These are phyloP conservation scores for Pueraria montana DNA, from an alignment of 306 rosid genomes.

Conservation along the genomic window DNA sequence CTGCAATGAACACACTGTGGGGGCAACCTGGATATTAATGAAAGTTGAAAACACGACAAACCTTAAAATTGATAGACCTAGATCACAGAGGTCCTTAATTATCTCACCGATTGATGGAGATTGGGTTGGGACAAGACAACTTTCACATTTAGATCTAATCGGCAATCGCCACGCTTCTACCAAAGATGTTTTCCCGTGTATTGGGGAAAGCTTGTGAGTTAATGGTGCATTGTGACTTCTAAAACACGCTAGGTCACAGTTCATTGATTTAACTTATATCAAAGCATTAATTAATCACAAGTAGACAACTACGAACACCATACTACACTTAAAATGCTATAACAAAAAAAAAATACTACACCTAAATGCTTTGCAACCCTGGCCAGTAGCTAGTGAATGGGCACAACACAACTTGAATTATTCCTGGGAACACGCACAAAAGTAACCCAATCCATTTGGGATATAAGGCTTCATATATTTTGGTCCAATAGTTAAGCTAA, in stretches of 20 bases:
- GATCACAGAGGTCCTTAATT: not conserved
- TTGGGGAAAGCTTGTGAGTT: not conserved
- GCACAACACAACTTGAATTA: too few relatives aligned
- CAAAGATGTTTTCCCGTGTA: not conserved
- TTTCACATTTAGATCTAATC: not conserved
- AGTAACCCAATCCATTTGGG: too few relatives aligned
- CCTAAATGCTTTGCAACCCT: too few relatives aligned
- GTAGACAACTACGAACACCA: too few relatives aligned
- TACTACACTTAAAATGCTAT: too few relatives aligned
- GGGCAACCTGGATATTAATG: slow-evolving; percentile 24
- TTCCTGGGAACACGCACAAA: too few relatives aligned
- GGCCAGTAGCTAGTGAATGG: too few relatives aligned
- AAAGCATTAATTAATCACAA: too few relatives aligned
- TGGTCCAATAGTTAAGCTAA: too few relatives aligned
- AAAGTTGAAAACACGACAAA: not conserved
- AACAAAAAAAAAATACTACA: too few relatives aligned
- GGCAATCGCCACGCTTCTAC: slow-evolving; percentile 20
- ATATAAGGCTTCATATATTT: too few relatives aligned
- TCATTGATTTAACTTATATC: too few relatives aligned
- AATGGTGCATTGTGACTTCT: slow-evolving; percentile 18
- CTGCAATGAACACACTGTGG: not conserved
- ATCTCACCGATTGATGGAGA: slow-evolving; percentile 23
- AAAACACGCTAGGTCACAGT: not conserved
- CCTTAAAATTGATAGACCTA: not conserved
- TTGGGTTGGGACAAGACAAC: not conserved